Evolutionary conservation across 805 yeast genomes (phyloP).

Genomic region (Metschnikowia chrysomelidarum): DNA sequence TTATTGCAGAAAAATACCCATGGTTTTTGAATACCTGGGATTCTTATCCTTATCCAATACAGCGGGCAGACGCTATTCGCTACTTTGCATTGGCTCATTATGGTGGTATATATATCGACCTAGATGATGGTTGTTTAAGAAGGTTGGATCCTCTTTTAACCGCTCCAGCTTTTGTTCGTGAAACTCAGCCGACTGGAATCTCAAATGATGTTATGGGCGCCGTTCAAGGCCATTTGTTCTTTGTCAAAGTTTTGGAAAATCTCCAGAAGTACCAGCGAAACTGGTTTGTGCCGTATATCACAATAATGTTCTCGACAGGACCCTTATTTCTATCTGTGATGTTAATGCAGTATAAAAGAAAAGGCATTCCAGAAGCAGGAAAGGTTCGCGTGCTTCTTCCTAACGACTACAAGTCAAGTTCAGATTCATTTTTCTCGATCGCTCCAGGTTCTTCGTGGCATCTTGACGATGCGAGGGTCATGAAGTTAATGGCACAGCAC

Average conservation of each 20-base stretch:
- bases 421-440: slow-evolving; percentile 67
- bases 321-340: slow-evolving; percentile 83
- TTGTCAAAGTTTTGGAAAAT: slow-evolving; percentile 63
- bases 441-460: slow-evolving; percentile 93
- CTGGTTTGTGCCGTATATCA: slow-evolving; percentile 84
- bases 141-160: slow-evolving; percentile 76
- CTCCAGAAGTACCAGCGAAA: slow-evolving; percentile 59
- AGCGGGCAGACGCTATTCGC: slow-evolving; percentile 88
- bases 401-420: slow-evolving; percentile 60
- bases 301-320: slow-evolving; percentile 93
- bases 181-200: slow-evolving; percentile 86
- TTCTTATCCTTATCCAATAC: slow-evolving; percentile 72
- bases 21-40: slow-evolving; percentile 87
- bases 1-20: slow-evolving; percentile 74
- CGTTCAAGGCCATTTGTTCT: slow-evolving; percentile 84
- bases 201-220: slow-evolving; percentile 94
- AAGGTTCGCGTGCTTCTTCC: slow-evolving; percentile 71
- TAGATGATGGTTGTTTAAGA: slow-evolving; percentile 85
- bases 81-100: slow-evolving; percentile 79
- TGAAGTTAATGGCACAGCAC: slow-evolving; percentile 72
- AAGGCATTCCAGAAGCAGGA: slow-evolving; percentile 68
- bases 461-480: slow-evolving; percentile 76
- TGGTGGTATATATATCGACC: slow-evolving; percentile 88
- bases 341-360: slow-evolving; percentile 84
- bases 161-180: slow-evolving; percentile 82